Percentiles rank a stretch among this genome's conserved stretches.
These are phyloP conservation scores for Voacanga thouarsii DNA, from an alignment of 257 asterid species.

Conservation along the genomic window DNA sequence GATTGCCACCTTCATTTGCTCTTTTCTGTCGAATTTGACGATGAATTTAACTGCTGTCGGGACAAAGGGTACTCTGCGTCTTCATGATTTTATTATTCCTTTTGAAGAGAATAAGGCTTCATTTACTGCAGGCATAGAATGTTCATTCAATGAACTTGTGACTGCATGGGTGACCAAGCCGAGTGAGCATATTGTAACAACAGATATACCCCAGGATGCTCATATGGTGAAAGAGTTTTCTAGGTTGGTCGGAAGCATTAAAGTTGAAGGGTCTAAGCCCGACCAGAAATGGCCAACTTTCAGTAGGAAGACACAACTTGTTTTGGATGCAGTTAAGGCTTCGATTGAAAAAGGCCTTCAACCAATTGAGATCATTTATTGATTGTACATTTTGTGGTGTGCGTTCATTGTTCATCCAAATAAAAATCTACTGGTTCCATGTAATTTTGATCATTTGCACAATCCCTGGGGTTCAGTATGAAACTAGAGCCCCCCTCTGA, in stretches of 20 bases:
- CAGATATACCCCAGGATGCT: conserved; percentile 72
- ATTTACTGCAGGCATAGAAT: conserved; percentile 27
- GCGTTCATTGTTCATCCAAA: not conserved
- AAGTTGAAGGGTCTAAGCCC: conserved; percentile 26
- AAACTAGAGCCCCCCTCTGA: not conserved
- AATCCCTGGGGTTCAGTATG: not conserved
- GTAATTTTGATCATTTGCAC: not conserved
- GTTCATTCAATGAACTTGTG: conserved; percentile 30
- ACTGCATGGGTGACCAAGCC: conserved; percentile 43
- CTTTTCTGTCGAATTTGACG: conserved; percentile 46
- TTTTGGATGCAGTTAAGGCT: conserved; percentile 64
- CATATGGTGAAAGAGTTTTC: conserved; percentile 68
- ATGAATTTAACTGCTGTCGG: conserved; percentile 55
- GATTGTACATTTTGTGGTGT: not conserved
- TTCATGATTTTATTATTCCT: conserved; percentile 56
- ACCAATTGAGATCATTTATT: conserved; percentile 37
- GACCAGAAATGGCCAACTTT: conserved; percentile 59
- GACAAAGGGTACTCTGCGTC: conserved; percentile 45
- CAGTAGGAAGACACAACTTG: conserved; percentile 62
- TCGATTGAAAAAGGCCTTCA: conserved; percentile 55
- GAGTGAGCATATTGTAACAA: conserved; percentile 33
- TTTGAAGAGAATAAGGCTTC: conserved; percentile 50
- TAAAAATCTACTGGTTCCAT: not conserved
- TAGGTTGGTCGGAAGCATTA: conserved; percentile 38
- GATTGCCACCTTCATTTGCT: conserved; percentile 56